phyloP scores from a whole-genome alignment of 768 basidiomycete species.

The Boletus subparvulus region DNA sequence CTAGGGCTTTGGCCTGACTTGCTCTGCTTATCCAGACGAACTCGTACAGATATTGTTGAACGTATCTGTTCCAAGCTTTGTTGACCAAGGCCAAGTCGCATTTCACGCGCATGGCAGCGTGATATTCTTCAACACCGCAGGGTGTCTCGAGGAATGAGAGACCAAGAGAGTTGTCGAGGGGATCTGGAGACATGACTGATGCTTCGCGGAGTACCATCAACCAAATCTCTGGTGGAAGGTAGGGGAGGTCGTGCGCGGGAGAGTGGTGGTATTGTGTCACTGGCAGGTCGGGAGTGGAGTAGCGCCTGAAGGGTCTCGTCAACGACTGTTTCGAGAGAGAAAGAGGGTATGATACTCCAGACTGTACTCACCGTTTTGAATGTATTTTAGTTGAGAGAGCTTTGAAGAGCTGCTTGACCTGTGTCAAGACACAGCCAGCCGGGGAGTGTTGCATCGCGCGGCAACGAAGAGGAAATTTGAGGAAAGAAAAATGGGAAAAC shows the following conservation, averaged over 20 bases:
- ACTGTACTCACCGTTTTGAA: slow-evolving; percentile 18
- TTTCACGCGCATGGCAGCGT: slow-evolving; percentile 48
- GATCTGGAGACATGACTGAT: slow-evolving; percentile 43
- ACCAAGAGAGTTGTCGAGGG: slow-evolving; percentile 46
- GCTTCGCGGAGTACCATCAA: slow-evolving; percentile 62
- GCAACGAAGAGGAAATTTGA: neutral
- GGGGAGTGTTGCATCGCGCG: slow-evolving; percentile 15
- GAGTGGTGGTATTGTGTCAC: slow-evolving; percentile 24
- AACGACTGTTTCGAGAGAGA: neutral
- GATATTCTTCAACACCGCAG: slow-evolving; percentile 45
- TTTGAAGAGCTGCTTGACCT: slow-evolving; percentile 18
- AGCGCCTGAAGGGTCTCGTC: slow-evolving; percentile 11
- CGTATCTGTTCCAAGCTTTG: slow-evolving; percentile 52
- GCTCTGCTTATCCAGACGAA: slow-evolving; percentile 67
- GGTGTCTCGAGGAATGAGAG: slow-evolving; percentile 59
- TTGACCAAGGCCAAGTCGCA: slow-evolving; percentile 52
- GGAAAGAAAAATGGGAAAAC: neutral
- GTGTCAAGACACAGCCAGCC: slow-evolving; percentile 13
- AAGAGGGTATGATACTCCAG: no score
- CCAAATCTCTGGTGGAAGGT: slow-evolving; percentile 66
- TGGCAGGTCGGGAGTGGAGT: neutral
- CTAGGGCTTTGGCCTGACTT: slow-evolving; percentile 47
- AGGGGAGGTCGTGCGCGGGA: slow-evolving; percentile 38
- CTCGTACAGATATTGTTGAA: slow-evolving; percentile 60
- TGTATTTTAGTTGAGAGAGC: slow-evolving; percentile 19